Conservation (phyloP, 2,329 filamentous ascomycete species). For the Penicillium sp. region DNA sequence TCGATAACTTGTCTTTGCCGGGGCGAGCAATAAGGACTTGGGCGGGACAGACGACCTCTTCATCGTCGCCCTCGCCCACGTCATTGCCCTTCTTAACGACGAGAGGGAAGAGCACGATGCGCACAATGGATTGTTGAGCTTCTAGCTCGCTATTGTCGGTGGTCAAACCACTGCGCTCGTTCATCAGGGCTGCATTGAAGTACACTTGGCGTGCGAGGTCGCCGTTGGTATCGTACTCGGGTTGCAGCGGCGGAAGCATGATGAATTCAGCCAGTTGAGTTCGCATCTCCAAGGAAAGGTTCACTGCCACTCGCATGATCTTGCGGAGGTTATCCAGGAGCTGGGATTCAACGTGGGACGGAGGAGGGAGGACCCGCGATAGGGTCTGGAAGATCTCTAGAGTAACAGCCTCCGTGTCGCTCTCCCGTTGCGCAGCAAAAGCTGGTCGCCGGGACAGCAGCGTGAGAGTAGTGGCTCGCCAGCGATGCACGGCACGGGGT, state of each 20-base stretch:
- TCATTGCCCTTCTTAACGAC: constrained; percentile 96
- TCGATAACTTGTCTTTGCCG: constrained; percentile 44
- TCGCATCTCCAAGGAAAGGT: constrained; percentile 93
- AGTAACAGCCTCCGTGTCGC: constrained; percentile 93
- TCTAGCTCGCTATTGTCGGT: constrained; percentile 77
- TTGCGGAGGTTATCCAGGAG: constrained; percentile 80
- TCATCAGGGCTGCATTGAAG: constrained; percentile 94
- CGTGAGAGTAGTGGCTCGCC: constrained; percentile 92
- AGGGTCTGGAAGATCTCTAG: constrained; percentile 84
- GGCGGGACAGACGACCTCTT: constrained; percentile 91
- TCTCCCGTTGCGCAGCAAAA: constrained; percentile 78
- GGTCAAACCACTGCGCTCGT: constrained; percentile 73
- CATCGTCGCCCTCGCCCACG: constrained; percentile 78
- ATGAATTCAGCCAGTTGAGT: constrained; percentile 95
- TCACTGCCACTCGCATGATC: constrained; percentile 83
- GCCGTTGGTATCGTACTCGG: constrained; percentile 90
- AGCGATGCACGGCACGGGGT: constrained; percentile 83
- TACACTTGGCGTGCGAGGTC: constrained; percentile 81
- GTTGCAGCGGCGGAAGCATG: constrained; percentile 93
- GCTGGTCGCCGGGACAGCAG: constrained; percentile 73
- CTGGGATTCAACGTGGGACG: constrained; percentile 71
- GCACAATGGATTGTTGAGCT: constrained; percentile 69
- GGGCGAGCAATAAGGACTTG: constrained; percentile 74
- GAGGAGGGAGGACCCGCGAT: constrained; percentile 79
- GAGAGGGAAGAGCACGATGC: constrained; percentile 89